phyloP scores from a whole-genome alignment of 1,284 basidiomycete species.

The Vanrija sp. region DNA sequence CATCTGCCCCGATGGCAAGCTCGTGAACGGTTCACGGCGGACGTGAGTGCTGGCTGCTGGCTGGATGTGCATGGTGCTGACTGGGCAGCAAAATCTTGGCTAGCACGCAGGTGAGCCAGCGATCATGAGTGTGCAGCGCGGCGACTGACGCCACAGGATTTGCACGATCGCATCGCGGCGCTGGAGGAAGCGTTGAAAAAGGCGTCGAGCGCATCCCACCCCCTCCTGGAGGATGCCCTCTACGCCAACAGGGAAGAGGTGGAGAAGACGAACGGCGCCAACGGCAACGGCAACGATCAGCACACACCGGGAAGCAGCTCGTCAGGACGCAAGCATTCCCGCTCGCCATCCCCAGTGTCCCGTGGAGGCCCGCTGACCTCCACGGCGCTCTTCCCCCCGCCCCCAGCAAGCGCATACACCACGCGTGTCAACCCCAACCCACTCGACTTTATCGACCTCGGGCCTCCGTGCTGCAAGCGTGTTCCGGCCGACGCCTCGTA shows the following conservation, averaged over 20 bases:
- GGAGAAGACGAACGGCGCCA: background rate
- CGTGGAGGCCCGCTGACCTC: background rate
- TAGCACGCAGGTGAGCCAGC: conserved; percentile 8
- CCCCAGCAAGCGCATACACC: background rate
- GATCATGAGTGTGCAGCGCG: background rate
- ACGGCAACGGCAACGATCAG: background rate
- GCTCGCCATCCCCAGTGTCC: background rate
- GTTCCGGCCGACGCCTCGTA: conserved; percentile 4
- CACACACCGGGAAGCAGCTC: background rate
- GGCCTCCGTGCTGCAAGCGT: conserved; percentile 9
- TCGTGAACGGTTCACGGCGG: conserved; percentile 3
- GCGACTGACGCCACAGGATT: background rate
- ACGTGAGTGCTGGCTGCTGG: background rate
- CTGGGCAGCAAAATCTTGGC: conserved; percentile 7
- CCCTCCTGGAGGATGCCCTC: background rate
- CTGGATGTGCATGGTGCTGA: background rate
- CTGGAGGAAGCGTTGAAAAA: conserved; percentile 8
- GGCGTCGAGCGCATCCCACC: background rate
- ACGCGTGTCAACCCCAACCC: background rate
- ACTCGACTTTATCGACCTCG: background rate
- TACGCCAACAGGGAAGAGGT: background rate
- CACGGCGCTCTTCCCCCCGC: background rate
- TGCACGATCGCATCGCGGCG: conserved; percentile 7
- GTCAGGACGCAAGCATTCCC: background rate
- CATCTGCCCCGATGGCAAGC: conserved; percentile 14